Conservation (phyloP, 2,329 filamentous ascomycete genomes). For the Trichoderma sp. region DNA sequence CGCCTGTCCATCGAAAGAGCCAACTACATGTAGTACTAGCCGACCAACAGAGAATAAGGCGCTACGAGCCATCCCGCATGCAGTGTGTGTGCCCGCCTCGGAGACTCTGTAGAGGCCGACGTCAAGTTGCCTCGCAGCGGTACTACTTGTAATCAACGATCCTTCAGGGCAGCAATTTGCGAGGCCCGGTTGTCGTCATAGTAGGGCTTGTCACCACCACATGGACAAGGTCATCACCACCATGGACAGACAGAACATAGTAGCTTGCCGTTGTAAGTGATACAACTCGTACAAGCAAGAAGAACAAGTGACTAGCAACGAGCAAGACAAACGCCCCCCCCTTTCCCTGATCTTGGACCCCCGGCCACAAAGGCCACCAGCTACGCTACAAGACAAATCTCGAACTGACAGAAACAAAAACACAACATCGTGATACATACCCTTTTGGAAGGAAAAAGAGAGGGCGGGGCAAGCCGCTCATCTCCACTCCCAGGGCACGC, state of each 20-base stretch:
- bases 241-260: too few relatives aligned
- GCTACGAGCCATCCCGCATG: neutral
- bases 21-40: too few relatives aligned
- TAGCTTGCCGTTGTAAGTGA: too few relatives aligned
- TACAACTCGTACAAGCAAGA: too few relatives aligned
- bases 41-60: too few relatives aligned
- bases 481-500: constrained; percentile 27
- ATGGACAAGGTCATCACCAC: too few relatives aligned
- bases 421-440: too few relatives aligned
- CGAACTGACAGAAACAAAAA: neutral
- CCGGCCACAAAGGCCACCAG: too few relatives aligned
- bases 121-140: constrained; percentile 4
- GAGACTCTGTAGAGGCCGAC: neutral
- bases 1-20: too few relatives aligned
- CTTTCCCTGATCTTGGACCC: too few relatives aligned
- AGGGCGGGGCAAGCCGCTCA: constrained; percentile 4
- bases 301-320: too few relatives aligned
- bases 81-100: neutral
- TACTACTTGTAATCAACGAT: neutral
- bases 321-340: too few relatives aligned
- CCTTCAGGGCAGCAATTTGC: constrained; percentile 13
- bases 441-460: neutral
- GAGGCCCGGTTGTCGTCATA: neutral
- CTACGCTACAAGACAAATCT: neutral
- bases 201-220: constrained; percentile 1